A percentile compares a stretch with the other conserved stretches of the same genome.
Conservation (phyloP, 1,284 basidiomycete genomes). For the Somion occarium region DNA sequence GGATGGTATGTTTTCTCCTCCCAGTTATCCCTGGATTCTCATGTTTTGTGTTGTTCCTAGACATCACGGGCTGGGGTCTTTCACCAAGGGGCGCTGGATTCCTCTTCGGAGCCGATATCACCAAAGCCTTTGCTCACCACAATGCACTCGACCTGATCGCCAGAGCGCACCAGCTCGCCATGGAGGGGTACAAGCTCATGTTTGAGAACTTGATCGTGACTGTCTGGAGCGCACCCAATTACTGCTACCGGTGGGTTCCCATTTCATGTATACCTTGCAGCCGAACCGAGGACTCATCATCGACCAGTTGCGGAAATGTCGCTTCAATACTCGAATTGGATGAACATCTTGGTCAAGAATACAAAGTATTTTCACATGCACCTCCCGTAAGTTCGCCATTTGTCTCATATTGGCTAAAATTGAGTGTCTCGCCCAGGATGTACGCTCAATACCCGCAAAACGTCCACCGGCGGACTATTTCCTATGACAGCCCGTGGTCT, state of each 20-base stretch:
- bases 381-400: conserved; percentile 47
- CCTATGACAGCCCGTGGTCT: too few species aligned
- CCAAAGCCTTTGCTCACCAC: conserved; percentile 83
- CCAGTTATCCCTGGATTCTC: too few species aligned
- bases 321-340: conserved; percentile 91
- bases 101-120: conserved; percentile 92
- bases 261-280: not conserved
- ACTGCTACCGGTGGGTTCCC: conserved; percentile 83
- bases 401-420: conserved; percentile 6
- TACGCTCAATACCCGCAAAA: conserved; percentile 84
- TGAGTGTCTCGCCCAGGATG: conserved; percentile 46
- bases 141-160: conserved; percentile 96
- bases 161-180: conserved; percentile 94
- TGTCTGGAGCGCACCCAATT: conserved; percentile 98
- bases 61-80: conserved; percentile 92
- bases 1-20: conserved; percentile 67
- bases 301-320: conserved; percentile 83
- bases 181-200: conserved; percentile 99
- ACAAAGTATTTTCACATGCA: conserved; percentile 86
- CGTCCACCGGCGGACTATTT: conserved; percentile 86
- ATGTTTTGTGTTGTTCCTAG: conserved; percentile 39
- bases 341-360: conserved; percentile 86
- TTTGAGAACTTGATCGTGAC: conserved; percentile 95
- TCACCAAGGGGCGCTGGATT: conserved; percentile 97
- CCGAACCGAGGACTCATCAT: conserved; percentile 5